Conservation (phyloP, 257 asterid genomes). For the Nicotiana sylvestris region DNA sequence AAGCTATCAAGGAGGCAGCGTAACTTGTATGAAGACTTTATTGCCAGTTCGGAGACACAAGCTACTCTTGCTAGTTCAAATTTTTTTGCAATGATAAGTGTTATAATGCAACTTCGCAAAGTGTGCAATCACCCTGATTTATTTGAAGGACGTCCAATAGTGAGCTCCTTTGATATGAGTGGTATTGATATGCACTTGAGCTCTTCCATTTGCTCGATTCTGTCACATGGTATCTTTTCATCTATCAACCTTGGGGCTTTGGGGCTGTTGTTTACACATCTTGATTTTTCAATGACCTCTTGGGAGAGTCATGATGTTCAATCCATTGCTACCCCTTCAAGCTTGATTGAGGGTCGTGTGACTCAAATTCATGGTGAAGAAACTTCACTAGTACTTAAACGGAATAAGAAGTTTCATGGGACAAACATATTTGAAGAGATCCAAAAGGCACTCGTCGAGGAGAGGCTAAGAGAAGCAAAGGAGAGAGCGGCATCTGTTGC, state of each 20-base stretch:
- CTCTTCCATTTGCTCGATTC: constrained; percentile 78
- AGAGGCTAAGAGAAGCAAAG: constrained; percentile 72
- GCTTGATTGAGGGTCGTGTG: constrained; percentile 53
- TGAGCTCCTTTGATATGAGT: constrained; percentile 87
- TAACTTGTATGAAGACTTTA: constrained; percentile 91
- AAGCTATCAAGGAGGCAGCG: constrained; percentile 98
- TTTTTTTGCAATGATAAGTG: constrained; percentile 95
- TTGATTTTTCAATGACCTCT: constrained; percentile 76
- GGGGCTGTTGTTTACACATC: constrained; percentile 81
- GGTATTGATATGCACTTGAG: constrained; percentile 79
- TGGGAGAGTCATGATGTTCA: constrained; percentile 88
- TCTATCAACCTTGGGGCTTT: constrained; percentile 63
- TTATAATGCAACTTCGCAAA: constrained; percentile 98
- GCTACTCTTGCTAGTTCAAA: constrained; percentile 91
- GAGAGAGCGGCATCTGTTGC: constrained; percentile 72
- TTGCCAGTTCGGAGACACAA: constrained; percentile 99
- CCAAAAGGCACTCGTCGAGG: constrained; percentile 53
- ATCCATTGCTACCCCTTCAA: constrained; percentile 78
- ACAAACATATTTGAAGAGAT: constrained; percentile 73
- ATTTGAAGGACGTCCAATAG: constrained; percentile 98
- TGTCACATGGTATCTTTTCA: constrained; percentile 51
- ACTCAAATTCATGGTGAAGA: constrained; percentile 37
- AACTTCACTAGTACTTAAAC: constrained; percentile 27
- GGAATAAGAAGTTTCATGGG: constrained; percentile 39
- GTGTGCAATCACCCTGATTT: constrained; percentile 99